Conservation (phyloP, 805 yeast genomes). For the Myxozyma kluyveri region DNA sequence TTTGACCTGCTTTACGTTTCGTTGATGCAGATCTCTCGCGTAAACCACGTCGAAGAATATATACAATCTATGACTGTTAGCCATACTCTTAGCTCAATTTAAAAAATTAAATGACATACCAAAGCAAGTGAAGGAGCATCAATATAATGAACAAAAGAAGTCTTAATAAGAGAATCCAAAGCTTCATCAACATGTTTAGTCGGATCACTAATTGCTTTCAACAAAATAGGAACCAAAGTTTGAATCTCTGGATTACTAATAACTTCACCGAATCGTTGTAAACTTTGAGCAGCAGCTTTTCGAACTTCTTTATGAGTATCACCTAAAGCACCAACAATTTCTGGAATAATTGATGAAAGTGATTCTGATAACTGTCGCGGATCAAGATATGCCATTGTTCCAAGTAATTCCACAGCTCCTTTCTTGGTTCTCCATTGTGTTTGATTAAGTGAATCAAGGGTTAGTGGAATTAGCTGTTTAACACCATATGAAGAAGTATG, state of each 20-base stretch:
- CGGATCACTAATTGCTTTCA: slow-evolving; percentile 95
- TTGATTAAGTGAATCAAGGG: slow-evolving; percentile 79
- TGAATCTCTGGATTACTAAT: slow-evolving; percentile 97
- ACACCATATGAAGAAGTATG: slow-evolving; percentile 91
- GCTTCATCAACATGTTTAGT: slow-evolving; percentile 86
- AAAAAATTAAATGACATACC: slow-evolving; percentile 40
- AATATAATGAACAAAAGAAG: slow-evolving; percentile 94
- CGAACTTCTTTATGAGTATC: slow-evolving; percentile 97
- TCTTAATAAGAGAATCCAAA: slow-evolving; percentile 75
- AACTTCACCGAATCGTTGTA: slow-evolving; percentile 93
- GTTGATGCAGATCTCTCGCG: slow-evolving; percentile 89
- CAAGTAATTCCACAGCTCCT: slow-evolving; percentile 93
- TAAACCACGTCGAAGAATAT: slow-evolving; percentile 94
- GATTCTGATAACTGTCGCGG: slow-evolving; percentile 91
- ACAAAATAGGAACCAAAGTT: slow-evolving; percentile 76
- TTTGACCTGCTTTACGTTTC: slow-evolving; percentile 92
- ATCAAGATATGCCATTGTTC: slow-evolving; percentile 96
- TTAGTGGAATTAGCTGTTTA: slow-evolving; percentile 84
- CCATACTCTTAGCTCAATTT: neutral
- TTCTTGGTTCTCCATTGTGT: slow-evolving; percentile 94
- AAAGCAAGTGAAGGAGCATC: slow-evolving; percentile 97
- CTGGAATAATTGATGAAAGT: slow-evolving; percentile 87
- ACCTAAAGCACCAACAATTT: slow-evolving; percentile 88
- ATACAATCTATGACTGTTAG: slow-evolving; percentile 46
- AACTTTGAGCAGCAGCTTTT: slow-evolving; percentile 85